Base-by-base conservation (phyloP, 495 filamentous ascomycete species). In the Penicillium coffeae region DNA sequence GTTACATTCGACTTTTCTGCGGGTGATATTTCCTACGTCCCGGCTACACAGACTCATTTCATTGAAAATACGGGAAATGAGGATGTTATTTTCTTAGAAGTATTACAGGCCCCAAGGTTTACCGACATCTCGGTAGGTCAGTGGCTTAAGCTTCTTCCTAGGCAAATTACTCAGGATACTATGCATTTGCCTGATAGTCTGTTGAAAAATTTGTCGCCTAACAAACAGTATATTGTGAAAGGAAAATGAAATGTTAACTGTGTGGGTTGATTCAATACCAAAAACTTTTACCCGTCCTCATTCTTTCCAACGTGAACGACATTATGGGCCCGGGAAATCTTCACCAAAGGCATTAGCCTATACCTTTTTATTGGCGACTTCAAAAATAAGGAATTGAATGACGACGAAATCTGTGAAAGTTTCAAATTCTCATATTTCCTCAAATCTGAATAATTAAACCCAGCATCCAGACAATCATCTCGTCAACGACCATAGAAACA, bases 1-100 rank as follows among this genome's bases (percentile, higher is more conserved):
- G 45, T 38, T 0, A 48, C 37, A 30, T 14, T 48, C 16, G 45
- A 48, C 35, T 48, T 48, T n/a, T 40, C 45, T 6, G 45, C 45
- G 3, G 45, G 45, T 9, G 45, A 48, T 8, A 21, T 48, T 25
- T 41, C 37, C 14, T 48, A 48, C 8, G 45, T 48, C 0, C 35
- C 35, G 12, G 37, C 45, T 1, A 48, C 37, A 2, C 37, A 36
- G 2, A 32, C 45, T 2, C 45, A 48, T 19, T 48, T 33, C 8
- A 48, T 48, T 48, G 45, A 48, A 16, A 48, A 48, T 19, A 48
- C 36, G 4, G 45, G 45, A 4, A 30, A 35, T 18, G 45, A 48
- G 20, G 45, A 48, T 22, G 37, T 48, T 41, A 38, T 48, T 9
- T 48, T 48, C 9, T 27, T 48, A 3, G 45, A 48, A 32, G 36